Conservation (phyloP, 768 basidiomycete genomes). For the Hygrophorus pudorinus region DNA sequence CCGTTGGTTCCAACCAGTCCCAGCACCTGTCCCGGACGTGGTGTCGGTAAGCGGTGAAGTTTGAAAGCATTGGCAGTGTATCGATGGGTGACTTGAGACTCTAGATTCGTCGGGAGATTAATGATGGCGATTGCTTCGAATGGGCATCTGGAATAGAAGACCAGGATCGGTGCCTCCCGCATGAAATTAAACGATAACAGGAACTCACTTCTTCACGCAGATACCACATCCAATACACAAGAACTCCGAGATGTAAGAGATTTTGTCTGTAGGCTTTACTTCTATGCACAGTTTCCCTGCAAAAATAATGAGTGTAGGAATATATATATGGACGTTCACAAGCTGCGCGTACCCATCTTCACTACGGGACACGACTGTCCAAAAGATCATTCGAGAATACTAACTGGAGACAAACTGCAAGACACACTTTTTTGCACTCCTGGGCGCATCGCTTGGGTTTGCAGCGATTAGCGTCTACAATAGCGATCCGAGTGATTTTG, state of each 20-base stretch:
- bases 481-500: conserved; percentile 97
- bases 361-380: conserved; percentile 89
- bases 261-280: conserved; percentile 92
- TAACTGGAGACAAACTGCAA: too few species aligned
- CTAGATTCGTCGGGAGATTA: conserved; percentile 95
- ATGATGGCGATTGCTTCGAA: conserved; percentile 99
- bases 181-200: conserved; percentile 1
- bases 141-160: conserved; percentile 60
- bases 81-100: conserved; percentile 93
- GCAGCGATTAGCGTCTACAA: conserved; percentile 85
- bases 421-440: conserved; percentile 91
- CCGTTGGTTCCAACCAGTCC: conserved; percentile 98
- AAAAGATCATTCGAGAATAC: too few species aligned
- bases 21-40: conserved; percentile 95
- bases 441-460: conserved; percentile 96
- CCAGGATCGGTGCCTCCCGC: background rate
- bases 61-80: conserved; percentile 99
- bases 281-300: conserved; percentile 96
- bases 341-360: conserved; percentile 97
- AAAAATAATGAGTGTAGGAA: conserved; percentile 2
- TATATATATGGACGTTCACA: conserved; percentile 5
- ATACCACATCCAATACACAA: conserved; percentile 99
- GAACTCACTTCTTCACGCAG: conserved; percentile 92
- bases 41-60: conserved; percentile 94
- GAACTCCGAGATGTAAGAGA: conserved; percentile 98